Evolutionary conservation across 768 basidiomycete species (phyloP), one percentile per base, ranked within the genome.

Genomic region (Xerocomellus dryophilus): DNA sequence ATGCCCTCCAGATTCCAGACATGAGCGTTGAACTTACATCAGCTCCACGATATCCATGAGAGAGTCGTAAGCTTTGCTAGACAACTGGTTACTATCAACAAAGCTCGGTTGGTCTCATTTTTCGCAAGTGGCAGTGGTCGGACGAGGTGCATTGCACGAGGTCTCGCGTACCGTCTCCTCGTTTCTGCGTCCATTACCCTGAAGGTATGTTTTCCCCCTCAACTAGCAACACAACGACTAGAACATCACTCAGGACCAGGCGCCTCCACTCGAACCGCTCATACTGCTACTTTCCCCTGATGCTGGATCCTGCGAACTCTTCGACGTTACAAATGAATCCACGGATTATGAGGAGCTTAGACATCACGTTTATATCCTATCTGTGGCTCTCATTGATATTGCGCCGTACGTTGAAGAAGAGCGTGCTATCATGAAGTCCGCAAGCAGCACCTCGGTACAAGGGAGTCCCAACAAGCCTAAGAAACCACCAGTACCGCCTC

Each of bases 261-360:
- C 79, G 14, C 85, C 83, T 9, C 73, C 81, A 4, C 75, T 91
- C 8, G 51, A 66, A n/a, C 73, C 76, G 3, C 59, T 88, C 9
- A 65, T 82, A 20, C 64, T 74, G 7, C 65, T 81, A n/a, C 71
- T 92, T 49, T 74, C 79, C 3, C 74, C 76, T 18, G 67, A 74
- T 2, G 61, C 71, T 31, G 75, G 75, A 53, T 66, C 72, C 47
- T 34, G 57, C 36, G 78, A 76, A 23, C 69, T 80, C 42, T 85
- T 90, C 56, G 77, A 82, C 21, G 62, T 86, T 36, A 57, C 79
- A 23, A 76, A 79, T 12, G 75, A 79, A 18, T 83, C 50, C n/a
- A 73, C 79, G 4, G 81, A 88, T 67, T 90, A 84, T 53, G 78
- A 82, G 32, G 78, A 80, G 35, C 73, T 92, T 64, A 70, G 75